Base-by-base conservation (phyloP, 2,329 filamentous ascomycete genomes). In the Cladosporium phlei region DNA sequence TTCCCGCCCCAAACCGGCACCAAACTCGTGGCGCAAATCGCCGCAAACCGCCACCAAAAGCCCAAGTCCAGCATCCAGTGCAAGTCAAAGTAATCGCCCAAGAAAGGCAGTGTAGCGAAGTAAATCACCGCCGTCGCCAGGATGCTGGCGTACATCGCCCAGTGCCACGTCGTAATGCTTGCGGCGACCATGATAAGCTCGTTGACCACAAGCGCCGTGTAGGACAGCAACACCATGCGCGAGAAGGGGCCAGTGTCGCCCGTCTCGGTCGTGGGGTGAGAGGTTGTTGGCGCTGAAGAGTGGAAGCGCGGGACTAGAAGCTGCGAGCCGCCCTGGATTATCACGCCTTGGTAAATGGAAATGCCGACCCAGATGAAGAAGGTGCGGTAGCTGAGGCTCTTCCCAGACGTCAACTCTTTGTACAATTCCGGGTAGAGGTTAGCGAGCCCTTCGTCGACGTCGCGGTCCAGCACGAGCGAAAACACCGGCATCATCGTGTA, bases 341-440 rank as follows among this genome's bases (percentile, higher is more conserved):
- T 84, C 54, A 86, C 80, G 40, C 93, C 93, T 66, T 98, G 93
- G 68, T 98, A 98, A 55, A 98, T 81, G 28, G 87, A 94, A 9
- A 98, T 88, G 12, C 89, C 76, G 5, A 97, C 88, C 94, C 94
- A 98, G 52, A 91, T 82, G 71, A 96, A 95, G 71, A 98, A 98
- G 9, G 89, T 95, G 46, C 85, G 82, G 68, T 97, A 97, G 42
- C 85, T 90, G 14, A 98, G 77, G 4, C 85, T 89, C 11, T 86
- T 83, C 8, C 91, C 91, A 0, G 82, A 80, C 0, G 91, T 96
- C n/a, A 98, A 76, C 65, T 98, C 94, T 63, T 95, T 95, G 76
- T 98, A 98, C 2, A 98, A 78, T 61, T 98, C 93, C 0, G 93
- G 94, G 64, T 98, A 98, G 4, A 98, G 76, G 56, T 93, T 96